Percentiles rank a stretch among this genome's conserved stretches.
These are phyloP conservation scores for Myxozyma monticola DNA, from an alignment of 805 yeast genomes.

Conservation along the genomic window DNA sequence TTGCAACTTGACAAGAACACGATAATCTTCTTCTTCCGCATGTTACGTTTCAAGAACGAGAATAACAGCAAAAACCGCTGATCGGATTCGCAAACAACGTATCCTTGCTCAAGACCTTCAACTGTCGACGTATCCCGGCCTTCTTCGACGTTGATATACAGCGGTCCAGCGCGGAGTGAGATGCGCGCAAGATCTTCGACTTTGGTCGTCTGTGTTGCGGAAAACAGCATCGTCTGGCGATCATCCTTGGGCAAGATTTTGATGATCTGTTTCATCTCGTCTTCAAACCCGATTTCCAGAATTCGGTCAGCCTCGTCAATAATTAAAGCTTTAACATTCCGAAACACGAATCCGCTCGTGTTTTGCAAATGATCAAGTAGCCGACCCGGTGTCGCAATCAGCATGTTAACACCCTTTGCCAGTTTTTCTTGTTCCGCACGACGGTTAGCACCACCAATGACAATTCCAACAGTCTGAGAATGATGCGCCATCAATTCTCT, in stretches of 20 bases:
- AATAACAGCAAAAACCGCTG: slow-evolving; percentile 86
- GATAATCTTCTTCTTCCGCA: slow-evolving; percentile 81
- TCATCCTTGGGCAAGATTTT: slow-evolving; percentile 81
- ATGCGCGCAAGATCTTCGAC: slow-evolving; percentile 98
- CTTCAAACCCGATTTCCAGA: slow-evolving; percentile 96
- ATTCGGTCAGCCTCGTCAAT: slow-evolving; percentile 99
- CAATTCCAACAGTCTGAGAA: slow-evolving; percentile 92
- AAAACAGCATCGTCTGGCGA: slow-evolving; percentile 94
- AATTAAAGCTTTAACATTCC: slow-evolving; percentile 87
- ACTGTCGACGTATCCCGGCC: slow-evolving; percentile 85
- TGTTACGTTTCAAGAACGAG: slow-evolving; percentile 89
- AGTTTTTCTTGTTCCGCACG: slow-evolving; percentile 96
- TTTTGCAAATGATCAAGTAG: slow-evolving; percentile 94
- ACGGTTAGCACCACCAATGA: slow-evolving; percentile 97
- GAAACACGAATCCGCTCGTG: slow-evolving; percentile 63
- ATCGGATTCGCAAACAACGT: slow-evolving; percentile 95
- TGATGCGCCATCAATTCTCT: slow-evolving; percentile 88
- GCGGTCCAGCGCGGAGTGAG: slow-evolving; percentile 89
- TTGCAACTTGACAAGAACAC: slow-evolving; percentile 96
- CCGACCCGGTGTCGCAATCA: slow-evolving; percentile 98
- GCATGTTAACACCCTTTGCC: slow-evolving; percentile 85
- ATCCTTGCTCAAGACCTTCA: slow-evolving; percentile 97
- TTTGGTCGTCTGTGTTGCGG: slow-evolving; percentile 99
- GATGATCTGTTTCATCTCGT: slow-evolving; percentile 96
- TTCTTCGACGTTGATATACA: slow-evolving; percentile 88